Evolutionary conservation across 371 early-diverging fungal species (phyloP), one percentile per base, ranked within the genome.

Genomic region (Mucor irregularis): DNA sequence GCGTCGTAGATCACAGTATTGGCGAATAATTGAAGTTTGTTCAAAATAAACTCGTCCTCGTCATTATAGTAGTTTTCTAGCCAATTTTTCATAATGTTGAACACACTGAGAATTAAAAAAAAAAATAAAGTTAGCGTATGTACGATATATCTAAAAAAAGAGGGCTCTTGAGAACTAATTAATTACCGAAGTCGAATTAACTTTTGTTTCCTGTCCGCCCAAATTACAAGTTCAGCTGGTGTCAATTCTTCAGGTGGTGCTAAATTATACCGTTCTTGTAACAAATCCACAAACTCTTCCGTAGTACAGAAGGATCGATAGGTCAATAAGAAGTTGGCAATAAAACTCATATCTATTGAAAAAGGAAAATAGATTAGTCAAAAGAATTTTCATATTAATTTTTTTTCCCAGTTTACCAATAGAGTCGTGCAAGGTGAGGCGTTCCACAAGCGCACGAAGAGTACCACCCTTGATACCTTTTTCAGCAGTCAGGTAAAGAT

Each of bases 61-160:
- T 93, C 92, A 11, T 87, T 74, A 67, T 89, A 95, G 62, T 91
- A 88, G 54, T 81, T 81, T 60, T 95, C 95, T 6, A 96, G 74
- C 97, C 97, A 96, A 5, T 82, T 84, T 66, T 94, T 93, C 64
- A 94, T 81, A 21, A 95, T 83, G 61, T 92, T 95, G 69, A 84
- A 90, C 1, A 96, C 96, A 51, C 76, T 75, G n/a, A n/a, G n/a
- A n/a, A n/a, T n/a, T n/a, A n/a, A n/a, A n/a, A n/a, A n/a, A n/a
- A 47, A 9, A 21, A 1, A 16, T 5, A 48, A 14, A 29, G 6
- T 7, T 6, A 37, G 22, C 11, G 22, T 26, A 21, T 37, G n/a
- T 39, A 22, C 0, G 22, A 2, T 7, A 30, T 37, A 5, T 48
- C 2, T 22, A 17, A 26, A 45, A 22, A 4, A 8, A 17, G 1